These are phyloP conservation scores for Thermomyces lanuginosus DNA, from an alignment of 2,329 filamentous ascomycete species.

Conservation along the genomic window DNA sequence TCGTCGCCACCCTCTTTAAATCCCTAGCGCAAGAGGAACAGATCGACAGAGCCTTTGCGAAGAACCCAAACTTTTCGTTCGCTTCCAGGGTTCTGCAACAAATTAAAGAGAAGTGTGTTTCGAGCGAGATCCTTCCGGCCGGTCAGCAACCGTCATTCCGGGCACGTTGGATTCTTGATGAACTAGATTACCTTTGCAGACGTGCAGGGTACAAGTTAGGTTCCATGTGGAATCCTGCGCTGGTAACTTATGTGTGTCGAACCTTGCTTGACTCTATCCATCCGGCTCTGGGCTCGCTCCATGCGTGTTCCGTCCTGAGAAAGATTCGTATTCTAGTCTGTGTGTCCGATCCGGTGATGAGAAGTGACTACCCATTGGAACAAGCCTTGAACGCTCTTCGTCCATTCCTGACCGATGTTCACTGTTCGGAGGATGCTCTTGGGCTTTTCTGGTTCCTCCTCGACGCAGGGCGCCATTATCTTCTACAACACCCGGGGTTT, in stretches of 20 bases:
- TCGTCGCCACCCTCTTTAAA: slow-evolving; percentile 60
- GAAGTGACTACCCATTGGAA: slow-evolving; percentile 67
- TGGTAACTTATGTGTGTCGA: slow-evolving; percentile 59
- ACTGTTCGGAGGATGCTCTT: slow-evolving; percentile 80
- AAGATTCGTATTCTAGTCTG: slow-evolving; percentile 71
- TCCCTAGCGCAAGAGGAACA: slow-evolving; percentile 62
- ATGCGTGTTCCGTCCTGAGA: slow-evolving; percentile 71
- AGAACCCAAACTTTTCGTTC: slow-evolving; percentile 40
- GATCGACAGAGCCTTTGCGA: slow-evolving; percentile 50
- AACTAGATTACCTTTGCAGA: slow-evolving; percentile 63
- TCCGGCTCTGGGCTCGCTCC: slow-evolving; percentile 66
- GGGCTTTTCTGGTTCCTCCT: slow-evolving; percentile 77
- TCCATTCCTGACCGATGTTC: slow-evolving; percentile 61
- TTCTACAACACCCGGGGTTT: slow-evolving; percentile 54
- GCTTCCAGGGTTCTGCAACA: slow-evolving; percentile 48
- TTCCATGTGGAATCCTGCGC: slow-evolving; percentile 57
- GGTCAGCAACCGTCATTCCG: slow-evolving; percentile 80
- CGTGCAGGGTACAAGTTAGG: slow-evolving; percentile 49
- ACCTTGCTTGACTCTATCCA: slow-evolving; percentile 68
- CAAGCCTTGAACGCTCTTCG: slow-evolving; percentile 73
- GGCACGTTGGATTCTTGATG: slow-evolving; percentile 56
- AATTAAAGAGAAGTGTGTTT: slow-evolving; percentile 55
- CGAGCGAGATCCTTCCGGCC: slow-evolving; percentile 48
- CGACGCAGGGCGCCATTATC: slow-evolving; percentile 46
- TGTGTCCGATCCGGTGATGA: slow-evolving; percentile 56